Percentiles rank a stretch among this genome's conserved stretches.
Evolutionary conservation across 352 stramenopile species (phyloP).

Genomic region (Thraustotheca clavata): DNA sequence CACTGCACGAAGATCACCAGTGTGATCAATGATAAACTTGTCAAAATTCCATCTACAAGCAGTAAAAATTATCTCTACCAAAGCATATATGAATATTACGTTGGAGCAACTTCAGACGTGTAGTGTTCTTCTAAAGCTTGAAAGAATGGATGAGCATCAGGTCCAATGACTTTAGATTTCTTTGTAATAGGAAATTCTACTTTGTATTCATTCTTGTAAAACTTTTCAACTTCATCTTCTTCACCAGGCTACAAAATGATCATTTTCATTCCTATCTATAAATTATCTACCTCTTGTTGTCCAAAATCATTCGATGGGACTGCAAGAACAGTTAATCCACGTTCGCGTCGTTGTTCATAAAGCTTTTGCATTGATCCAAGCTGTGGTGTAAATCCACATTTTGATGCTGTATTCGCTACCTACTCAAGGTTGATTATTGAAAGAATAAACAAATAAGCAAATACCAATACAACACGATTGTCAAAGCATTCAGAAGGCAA

Average conservation of each 20-base stretch:
- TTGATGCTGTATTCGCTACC: constrained; percentile 56
- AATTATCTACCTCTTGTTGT: constrained; percentile 30
- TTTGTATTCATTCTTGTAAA: constrained; percentile 35
- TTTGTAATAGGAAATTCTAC: constrained; percentile 47
- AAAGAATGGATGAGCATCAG: constrained; percentile 55
- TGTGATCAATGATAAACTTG: constrained; percentile 66
- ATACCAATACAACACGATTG: constrained; percentile 41
- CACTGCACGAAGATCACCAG: constrained; percentile 50
- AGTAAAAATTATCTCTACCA: background rate
- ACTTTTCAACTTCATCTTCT: constrained; percentile 31
- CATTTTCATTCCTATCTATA: background rate
- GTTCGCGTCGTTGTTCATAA: constrained; percentile 34
- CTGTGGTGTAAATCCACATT: constrained; percentile 41
- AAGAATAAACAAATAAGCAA: too few relatives aligned
- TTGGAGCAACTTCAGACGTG: constrained; percentile 50
- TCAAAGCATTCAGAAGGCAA: constrained; percentile 32
- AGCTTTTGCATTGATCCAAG: constrained; percentile 44
- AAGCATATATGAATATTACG: constrained; percentile 23
- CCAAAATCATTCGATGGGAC: constrained; percentile 68
- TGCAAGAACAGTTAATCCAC: constrained; percentile 45
- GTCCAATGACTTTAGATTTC: constrained; percentile 38
- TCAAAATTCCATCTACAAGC: constrained; percentile 62
- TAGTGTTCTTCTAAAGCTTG: constrained; percentile 50
- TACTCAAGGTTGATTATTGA: background rate
- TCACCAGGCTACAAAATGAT: constrained; percentile 17